Evolutionary conservation across 352 stramenopile species (phyloP), one percentile per base, ranked within the genome.

Genomic region (Phytopythium ostracodes): DNA sequence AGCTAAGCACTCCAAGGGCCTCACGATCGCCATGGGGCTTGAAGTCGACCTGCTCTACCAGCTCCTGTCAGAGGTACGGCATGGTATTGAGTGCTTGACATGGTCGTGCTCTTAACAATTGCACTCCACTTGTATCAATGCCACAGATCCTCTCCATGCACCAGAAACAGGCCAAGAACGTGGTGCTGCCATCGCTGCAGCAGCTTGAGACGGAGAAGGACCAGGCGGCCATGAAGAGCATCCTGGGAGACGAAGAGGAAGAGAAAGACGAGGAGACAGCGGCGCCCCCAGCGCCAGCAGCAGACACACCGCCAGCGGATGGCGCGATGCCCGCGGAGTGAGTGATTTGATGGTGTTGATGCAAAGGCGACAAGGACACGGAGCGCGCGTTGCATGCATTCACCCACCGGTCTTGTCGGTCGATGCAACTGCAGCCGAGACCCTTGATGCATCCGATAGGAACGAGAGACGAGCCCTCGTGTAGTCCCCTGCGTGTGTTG

Each of bases 41-140:
- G 84, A 94, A 64, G 75, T 92, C 22, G 82, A 92, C 36, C 68
- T 92, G 56, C 77, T 92, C 8, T 83, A 81, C 63, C 75, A 94
- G 56, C 71, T 94, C 27, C 57, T 94, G 25, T 58, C 69, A 2
- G 81, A 94, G 77, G 79, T 91, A 46, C 14, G 29, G 22, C 38
- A 51, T 49, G 4, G 3, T 49, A 14, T 12, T 22, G 15, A 38
- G 6, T 12, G 60, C 25, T 46, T 20, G 3, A 27, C 24, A 27
- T 56, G 31, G 4, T 31, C 12, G 33, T 24, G 9, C 1, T 20
- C 24, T 33, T n/a, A 59, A 29, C 55, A 11, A 1, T 46, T 54
- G 2, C 3, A 2, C 27, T 7, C n/a, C 25, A 24, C 7, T 4
- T n/a, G 0, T 24, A 18, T 22, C 3, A 12, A 10, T 4, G 35